These are phyloP conservation scores for Schizonepeta tenuifolia DNA, from an alignment of 257 asterid genomes.

Conservation along the genomic window DNA sequence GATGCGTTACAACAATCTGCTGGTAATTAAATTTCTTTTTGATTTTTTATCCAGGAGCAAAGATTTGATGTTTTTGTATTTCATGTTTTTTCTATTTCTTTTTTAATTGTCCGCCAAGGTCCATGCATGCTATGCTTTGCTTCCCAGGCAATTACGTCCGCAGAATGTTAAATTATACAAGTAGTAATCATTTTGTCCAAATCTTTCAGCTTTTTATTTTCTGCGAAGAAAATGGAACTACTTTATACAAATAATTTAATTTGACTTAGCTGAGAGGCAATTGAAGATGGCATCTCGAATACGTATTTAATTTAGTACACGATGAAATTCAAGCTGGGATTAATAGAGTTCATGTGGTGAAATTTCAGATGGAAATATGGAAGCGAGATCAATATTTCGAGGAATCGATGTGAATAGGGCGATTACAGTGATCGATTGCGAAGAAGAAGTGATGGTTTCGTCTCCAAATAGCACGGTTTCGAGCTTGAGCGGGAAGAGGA, in stretches of 20 bases:
- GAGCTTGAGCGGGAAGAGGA: constrained; percentile 87
- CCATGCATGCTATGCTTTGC: constrained; percentile 38
- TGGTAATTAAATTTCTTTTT: constrained; percentile 44
- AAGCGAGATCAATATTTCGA: constrained; percentile 40
- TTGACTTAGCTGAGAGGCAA: background rate
- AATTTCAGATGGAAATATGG: constrained; percentile 59
- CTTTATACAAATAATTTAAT: background rate
- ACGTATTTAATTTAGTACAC: no score
- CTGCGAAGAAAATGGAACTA: no score
- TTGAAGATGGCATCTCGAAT: constrained; percentile 6
- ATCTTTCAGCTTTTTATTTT: background rate
- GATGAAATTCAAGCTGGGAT: background rate
- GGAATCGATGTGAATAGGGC: constrained; percentile 85
- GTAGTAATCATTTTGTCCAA: background rate
- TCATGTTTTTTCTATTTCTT: background rate
- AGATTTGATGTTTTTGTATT: background rate
- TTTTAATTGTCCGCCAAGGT: background rate
- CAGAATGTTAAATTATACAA: background rate
- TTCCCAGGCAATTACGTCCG: background rate
- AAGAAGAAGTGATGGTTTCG: constrained; percentile 66
- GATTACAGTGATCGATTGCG: constrained; percentile 45
- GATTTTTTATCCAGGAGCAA: background rate
- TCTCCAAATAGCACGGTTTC: constrained; percentile 96
- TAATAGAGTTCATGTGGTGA: background rate
- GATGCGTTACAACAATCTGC: constrained; percentile 50